A percentile compares a stretch with the other conserved stretches of the same genome.
Evolutionary conservation across 441 rosid species (phyloP).

Genomic region (Aquilaria agallochum): DNA sequence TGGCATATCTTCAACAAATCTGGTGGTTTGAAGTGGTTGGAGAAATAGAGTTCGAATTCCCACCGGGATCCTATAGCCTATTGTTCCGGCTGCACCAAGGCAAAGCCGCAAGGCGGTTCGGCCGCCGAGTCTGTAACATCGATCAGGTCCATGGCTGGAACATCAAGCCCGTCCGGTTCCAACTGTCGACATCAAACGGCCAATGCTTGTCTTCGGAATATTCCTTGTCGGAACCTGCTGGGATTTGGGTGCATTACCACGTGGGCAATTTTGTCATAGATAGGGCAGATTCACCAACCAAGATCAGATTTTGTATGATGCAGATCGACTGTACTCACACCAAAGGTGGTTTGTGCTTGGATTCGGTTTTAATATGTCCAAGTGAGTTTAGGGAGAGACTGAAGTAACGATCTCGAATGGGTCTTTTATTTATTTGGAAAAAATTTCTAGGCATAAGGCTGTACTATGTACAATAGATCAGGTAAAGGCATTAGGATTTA

Average conservation of each 20-base stretch:
- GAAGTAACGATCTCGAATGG: not conserved
- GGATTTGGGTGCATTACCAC: slow-evolving; percentile 56
- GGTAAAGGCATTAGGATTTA: no score
- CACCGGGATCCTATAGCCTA: slow-evolving; percentile 58
- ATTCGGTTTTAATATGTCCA: slow-evolving; percentile 40
- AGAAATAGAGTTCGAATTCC: slow-evolving; percentile 61
- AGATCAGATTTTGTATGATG: slow-evolving; percentile 71
- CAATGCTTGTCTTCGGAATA: slow-evolving; percentile 54
- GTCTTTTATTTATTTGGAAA: no score
- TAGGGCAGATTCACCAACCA: slow-evolving; percentile 18
- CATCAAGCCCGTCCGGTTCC: slow-evolving; percentile 66
- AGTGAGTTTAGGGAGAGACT: slow-evolving; percentile 22
- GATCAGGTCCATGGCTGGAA: slow-evolving; percentile 91
- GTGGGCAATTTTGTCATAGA: slow-evolving; percentile 55
- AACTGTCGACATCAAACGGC: slow-evolving; percentile 64
- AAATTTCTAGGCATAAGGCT: no score
- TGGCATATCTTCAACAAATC: slow-evolving; percentile 83
- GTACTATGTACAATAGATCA: no score
- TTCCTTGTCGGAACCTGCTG: slow-evolving; percentile 33
- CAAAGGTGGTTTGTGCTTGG: slow-evolving; percentile 68
- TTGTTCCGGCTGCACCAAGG: slow-evolving; percentile 74
- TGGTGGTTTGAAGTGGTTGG: slow-evolving; percentile 97
- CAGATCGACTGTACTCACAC: slow-evolving; percentile 92
- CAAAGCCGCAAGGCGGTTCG: slow-evolving; percentile 45
- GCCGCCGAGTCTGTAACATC: slow-evolving; percentile 43